phyloP scores from a whole-genome alignment of 2,329 filamentous ascomycete species.

The Karstenula rhodostoma region DNA sequence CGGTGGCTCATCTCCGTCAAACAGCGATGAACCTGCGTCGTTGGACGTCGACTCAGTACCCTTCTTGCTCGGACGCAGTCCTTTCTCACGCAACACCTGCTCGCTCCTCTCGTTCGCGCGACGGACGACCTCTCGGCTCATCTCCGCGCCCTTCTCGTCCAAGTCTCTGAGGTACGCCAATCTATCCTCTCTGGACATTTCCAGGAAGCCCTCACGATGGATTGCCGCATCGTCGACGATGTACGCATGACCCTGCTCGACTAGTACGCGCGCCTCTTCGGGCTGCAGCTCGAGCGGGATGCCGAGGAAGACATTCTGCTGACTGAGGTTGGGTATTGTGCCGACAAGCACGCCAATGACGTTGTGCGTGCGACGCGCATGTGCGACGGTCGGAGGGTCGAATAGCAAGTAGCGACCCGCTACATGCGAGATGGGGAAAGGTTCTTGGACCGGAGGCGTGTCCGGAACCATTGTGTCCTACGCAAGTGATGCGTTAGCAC shows the following conservation, averaged over 20 bases:
- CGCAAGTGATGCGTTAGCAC: constrained; percentile 16
- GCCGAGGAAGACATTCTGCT: constrained; percentile 93
- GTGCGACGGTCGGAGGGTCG: constrained; percentile 76
- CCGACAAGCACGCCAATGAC: constrained; percentile 88
- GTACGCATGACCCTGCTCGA: constrained; percentile 78
- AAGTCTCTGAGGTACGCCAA: constrained; percentile 67
- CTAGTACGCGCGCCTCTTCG: constrained; percentile 84
- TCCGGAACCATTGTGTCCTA: constrained; percentile 44
- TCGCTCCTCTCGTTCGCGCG: constrained; percentile 61
- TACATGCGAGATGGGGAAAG: constrained; percentile 81
- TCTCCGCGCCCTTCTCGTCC: constrained; percentile 62
- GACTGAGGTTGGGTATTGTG: constrained; percentile 88
- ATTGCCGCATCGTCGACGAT: constrained; percentile 79
- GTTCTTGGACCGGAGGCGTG: constrained; percentile 54
- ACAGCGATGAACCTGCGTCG: constrained; percentile 27
- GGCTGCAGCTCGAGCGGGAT: constrained; percentile 88
- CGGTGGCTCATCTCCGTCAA: constrained; percentile 30
- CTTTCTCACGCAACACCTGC: constrained; percentile 59
- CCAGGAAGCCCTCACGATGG: constrained; percentile 71
- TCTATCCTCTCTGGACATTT: constrained; percentile 65
- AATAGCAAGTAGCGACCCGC: constrained; percentile 87
- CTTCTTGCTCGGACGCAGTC: constrained; percentile 33
- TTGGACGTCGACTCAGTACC: neutral
- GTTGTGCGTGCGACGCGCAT: constrained; percentile 79
- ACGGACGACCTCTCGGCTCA: constrained; percentile 55